Evolutionary conservation across 805 yeast genomes (phyloP), one percentile per base, ranked within the genome.

Genomic region (Candida ortonii): DNA sequence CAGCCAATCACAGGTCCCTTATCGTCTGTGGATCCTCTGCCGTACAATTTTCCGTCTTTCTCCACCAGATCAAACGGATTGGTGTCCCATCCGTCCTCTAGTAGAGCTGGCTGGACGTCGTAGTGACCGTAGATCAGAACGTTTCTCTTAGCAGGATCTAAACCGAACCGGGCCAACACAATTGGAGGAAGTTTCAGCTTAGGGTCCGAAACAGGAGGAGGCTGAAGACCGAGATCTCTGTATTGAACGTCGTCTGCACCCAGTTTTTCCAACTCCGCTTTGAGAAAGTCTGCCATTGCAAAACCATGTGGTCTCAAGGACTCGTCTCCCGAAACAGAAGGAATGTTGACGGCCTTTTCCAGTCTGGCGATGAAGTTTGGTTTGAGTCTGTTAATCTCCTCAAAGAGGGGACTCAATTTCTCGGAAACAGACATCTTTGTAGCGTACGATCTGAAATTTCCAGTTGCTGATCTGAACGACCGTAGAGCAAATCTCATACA

Each of bases 1-100:
- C 99, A 93, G 35, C 96, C 97, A 50, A 89, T 70, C 28, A 93
- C 94, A 22, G 99, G 99, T 20, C 98, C 99, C 64, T 95, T 93
- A 60, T 93, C 99, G 59, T 93, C 99, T 25, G 97, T 84, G 14
- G 96, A 69, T 27, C 99, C 99, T 64, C 99, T 79, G 30, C 97
- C 98, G 52, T 75, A 78, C 53, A 93, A 68, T 44, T 82, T 71
- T 32, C 70, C 82, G 45, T 77, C 81, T 47, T 76, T 76, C 57
- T 80, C 85, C 43, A 74, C 71, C 54, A 93, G 66, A 36, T 65
- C 68, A 64, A 93, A 93, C 7, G 99, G 99, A 44, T 89, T 96
- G 26, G 93, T 76, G 52, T 71, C 68, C 99, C 99, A 93, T 24
- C 99, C 99, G 58, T 93, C 98, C 50, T 84, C 95, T 39, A 67